Evolutionary conservation across 2,329 filamentous ascomycete genomes (phyloP), one percentile per base, ranked within the genome.

Genomic region (Piedraia hortae): DNA sequence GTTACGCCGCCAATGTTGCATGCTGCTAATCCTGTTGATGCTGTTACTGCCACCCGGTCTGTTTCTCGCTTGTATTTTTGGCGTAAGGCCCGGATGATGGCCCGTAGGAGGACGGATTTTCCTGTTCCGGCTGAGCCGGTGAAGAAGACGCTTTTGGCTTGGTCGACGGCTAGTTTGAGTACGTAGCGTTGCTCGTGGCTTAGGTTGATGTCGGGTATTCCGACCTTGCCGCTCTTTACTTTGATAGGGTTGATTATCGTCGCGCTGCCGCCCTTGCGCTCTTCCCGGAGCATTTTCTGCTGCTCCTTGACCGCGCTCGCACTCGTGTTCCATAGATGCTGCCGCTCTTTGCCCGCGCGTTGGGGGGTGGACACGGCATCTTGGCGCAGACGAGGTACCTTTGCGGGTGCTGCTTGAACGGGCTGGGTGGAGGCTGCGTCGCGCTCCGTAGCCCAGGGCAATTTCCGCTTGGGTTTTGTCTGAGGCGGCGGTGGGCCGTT

Each of bases 1-100:
- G 85, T 97, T 24, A 89, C 75, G 36, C 85, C 85, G 16, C 80
- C 82, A 30, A 97, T 80, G 35, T 97, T 93, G 49, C 82, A 93
- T 10, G 85, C 85, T 21, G 85, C 88, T 23, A 97, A 57, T 20
- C 85, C 85, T 0, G 85, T 97, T 1, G 85, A 97, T 5, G 85
- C 85, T 1, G 85, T 93, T 12, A 97, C 73, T 4, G 82, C 82
- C 19, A 97, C 60, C 25, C 74, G 61, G 40, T 91, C 85, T 1
- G 70, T 65, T 31, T 90, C 75, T 21, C 60, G 58, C 3, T 48
- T 51, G 43, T 70, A 71, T 39, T 88, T 91, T 30, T 62, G 62
- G 28, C 71, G 72, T 22, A 97, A 42, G 3, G 72, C 64, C 4
- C 60, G 51, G 34, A 97, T 93, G 28, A 93, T 90, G 31, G 88